phyloP scores from a whole-genome alignment of 306 rosid species.

The Castanea sativa region DNA sequence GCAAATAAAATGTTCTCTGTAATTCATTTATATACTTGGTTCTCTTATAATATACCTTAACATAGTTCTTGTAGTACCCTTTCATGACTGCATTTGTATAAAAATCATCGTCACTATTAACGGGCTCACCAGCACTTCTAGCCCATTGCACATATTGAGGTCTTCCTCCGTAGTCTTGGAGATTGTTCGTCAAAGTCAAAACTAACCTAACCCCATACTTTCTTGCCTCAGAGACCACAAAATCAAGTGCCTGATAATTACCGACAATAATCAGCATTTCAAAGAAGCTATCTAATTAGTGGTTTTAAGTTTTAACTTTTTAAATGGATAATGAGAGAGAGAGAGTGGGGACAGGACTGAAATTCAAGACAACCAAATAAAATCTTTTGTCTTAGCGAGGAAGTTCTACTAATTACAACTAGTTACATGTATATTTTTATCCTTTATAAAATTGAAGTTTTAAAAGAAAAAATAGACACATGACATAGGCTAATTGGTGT shows the following conservation, averaged over 20 bases:
- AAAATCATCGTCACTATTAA: constrained; percentile 45
- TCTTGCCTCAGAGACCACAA: constrained; percentile 55
- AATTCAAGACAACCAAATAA: no score
- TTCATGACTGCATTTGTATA: constrained; percentile 34
- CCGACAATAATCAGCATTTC: background rate
- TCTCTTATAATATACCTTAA: constrained; percentile 8
- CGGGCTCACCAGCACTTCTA: constrained; percentile 19
- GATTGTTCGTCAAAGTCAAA: constrained; percentile 51
- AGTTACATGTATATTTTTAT: no score
- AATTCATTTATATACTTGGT: background rate
- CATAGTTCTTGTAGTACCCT: constrained; percentile 48
- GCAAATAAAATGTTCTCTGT: background rate
- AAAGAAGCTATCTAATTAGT: background rate
- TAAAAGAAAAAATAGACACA: no score
- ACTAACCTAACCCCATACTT: constrained; percentile 35
- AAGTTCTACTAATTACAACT: no score
- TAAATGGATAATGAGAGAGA: no score
- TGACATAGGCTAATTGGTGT: no score
- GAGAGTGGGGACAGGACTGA: rapidly evolving
- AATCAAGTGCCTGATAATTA: constrained; percentile 45
- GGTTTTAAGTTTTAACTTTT: no score
- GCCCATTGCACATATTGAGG: constrained; percentile 64
- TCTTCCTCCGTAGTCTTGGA: constrained; percentile 53
- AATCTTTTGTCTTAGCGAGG: no score
- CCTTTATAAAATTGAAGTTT: no score